A percentile compares a stretch with the other conserved stretches of the same genome.
phyloP scores from a whole-genome alignment of 1,284 basidiomycete genomes.

The Pascua sp. region DNA sequence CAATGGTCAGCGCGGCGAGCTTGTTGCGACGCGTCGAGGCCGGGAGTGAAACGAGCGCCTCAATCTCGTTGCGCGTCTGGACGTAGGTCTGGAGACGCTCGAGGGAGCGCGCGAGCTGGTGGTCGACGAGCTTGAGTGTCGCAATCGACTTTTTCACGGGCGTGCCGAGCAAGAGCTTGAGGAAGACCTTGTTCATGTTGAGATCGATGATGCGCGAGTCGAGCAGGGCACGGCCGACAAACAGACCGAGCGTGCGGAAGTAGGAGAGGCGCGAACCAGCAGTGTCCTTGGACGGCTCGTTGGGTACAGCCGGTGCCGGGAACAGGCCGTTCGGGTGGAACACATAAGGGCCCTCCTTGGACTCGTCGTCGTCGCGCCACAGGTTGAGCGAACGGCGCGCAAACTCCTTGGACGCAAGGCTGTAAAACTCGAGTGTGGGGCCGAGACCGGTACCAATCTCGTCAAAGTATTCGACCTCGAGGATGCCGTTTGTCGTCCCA shows the following conservation, averaged over 20 bases:
- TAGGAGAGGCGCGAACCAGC: conserved; percentile 58
- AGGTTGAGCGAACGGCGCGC: conserved; percentile 79
- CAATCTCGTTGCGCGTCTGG: conserved; percentile 49
- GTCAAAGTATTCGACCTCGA: conserved; percentile 98
- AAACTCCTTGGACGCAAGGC: conserved; percentile 88
- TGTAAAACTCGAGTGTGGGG: conserved; percentile 97
- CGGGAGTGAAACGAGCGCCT: conserved; percentile 39
- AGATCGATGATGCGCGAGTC: conserved; percentile 97
- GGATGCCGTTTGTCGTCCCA: conserved; percentile 77
- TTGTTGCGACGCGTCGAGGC: conserved; percentile 42
- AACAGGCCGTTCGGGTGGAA: conserved; percentile 80
- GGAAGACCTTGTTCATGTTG: conserved; percentile 86
- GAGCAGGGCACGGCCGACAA: conserved; percentile 95
- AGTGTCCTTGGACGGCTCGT: conserved; percentile 48
- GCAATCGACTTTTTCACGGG: conserved; percentile 76
- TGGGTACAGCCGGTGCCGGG: conserved; percentile 71
- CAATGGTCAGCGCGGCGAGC: conserved; percentile 52
- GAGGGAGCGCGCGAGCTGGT: conserved; percentile 78
- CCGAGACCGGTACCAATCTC: conserved; percentile 98
- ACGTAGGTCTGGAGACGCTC: conserved; percentile 65
- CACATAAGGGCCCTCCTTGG: conserved; percentile 64
- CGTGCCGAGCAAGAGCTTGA: conserved; percentile 81
- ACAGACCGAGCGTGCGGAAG: conserved; percentile 88
- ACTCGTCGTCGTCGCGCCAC: conserved; percentile 80
- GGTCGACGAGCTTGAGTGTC: conserved; percentile 78